Evolutionary conservation across 768 basidiomycete genomes (phyloP).

Genomic region (Chlorophyllum brunneum): DNA sequence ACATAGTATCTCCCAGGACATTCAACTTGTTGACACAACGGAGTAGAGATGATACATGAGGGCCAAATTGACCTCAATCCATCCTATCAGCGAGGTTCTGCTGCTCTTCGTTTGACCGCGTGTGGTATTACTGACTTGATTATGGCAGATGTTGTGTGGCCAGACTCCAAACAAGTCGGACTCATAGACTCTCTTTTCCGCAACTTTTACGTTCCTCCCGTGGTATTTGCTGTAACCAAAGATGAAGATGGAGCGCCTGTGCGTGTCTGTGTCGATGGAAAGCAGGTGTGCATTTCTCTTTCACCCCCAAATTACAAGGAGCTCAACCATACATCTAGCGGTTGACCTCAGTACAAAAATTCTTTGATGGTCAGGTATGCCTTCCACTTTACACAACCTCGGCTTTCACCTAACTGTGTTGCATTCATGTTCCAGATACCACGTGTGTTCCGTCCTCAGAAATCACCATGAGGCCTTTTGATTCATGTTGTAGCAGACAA

Average conservation of each 20-base stretch:
- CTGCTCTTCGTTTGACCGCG: not conserved
- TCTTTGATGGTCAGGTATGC: conserved; percentile 68
- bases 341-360: conserved; percentile 74
- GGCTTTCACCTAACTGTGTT: not conserved
- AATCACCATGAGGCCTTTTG: not conserved
- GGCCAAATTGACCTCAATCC: conserved; percentile 70
- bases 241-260: conserved; percentile 53
- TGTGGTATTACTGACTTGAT: not conserved
- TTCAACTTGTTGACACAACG: not conserved
- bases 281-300: conserved; percentile 56
- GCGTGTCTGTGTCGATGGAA: conserved; percentile 76
- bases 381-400: conserved; percentile 21
- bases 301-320: not conserved
- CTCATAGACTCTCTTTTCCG: conserved; percentile 77
- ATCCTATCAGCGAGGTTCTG: conserved; percentile 12
- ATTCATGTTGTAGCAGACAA: conserved; percentile 37
- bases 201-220: conserved; percentile 75
- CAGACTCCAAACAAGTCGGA: conserved; percentile 59
- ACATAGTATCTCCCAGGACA: not conserved
- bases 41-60: conserved; percentile 59
- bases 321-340: conserved; percentile 33
- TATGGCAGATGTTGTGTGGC: conserved; percentile 72
- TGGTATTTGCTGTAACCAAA: conserved; percentile 64
- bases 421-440: conserved; percentile 40
- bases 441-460: conserved; percentile 32